A percentile compares a stretch with the other conserved stretches of the same genome.
These are phyloP conservation scores for Linum trigynum DNA, from an alignment of 345 rosid species.

Conservation along the genomic window DNA sequence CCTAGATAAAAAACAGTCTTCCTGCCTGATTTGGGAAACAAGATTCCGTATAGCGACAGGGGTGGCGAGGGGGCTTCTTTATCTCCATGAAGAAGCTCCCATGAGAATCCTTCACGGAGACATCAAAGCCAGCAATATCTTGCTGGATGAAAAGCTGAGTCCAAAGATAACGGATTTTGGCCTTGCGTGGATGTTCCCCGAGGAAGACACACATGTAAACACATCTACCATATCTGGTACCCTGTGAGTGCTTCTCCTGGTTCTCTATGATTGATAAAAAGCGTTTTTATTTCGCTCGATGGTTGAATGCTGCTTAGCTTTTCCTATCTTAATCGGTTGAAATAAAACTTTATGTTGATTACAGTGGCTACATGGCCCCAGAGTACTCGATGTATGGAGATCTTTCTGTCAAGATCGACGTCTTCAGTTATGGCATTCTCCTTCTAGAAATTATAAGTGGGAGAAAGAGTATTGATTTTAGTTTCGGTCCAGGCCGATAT, in stretches of 20 bases:
- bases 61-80: constrained; percentile 25
- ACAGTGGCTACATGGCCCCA: constrained; percentile 95
- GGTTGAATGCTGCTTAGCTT: no score
- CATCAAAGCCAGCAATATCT: constrained; percentile 26
- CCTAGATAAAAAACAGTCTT: constrained; percentile 15
- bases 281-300: no score
- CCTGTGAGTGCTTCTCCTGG: constrained; percentile 41
- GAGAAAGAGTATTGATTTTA: constrained; percentile 53
- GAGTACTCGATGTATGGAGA: constrained; percentile 79
- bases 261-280: not conserved
- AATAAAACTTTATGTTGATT: constrained; percentile 2
- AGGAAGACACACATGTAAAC: constrained; percentile 67
- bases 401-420: constrained; percentile 73
- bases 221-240: constrained; percentile 77
- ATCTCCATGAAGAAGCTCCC: constrained; percentile 30
- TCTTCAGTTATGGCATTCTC: constrained; percentile 77
- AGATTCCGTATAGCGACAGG: constrained; percentile 19
- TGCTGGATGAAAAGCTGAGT: constrained; percentile 20
- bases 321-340: not conserved
- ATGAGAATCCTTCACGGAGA: constrained; percentile 26
- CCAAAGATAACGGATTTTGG: constrained; percentile 31
- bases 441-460: constrained; percentile 79
- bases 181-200: constrained; percentile 39
- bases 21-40: constrained; percentile 18
- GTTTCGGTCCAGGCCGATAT: constrained; percentile 39